Conservation (phyloP, 2,329 filamentous ascomycete species). For the Cytospora schulzeri region DNA sequence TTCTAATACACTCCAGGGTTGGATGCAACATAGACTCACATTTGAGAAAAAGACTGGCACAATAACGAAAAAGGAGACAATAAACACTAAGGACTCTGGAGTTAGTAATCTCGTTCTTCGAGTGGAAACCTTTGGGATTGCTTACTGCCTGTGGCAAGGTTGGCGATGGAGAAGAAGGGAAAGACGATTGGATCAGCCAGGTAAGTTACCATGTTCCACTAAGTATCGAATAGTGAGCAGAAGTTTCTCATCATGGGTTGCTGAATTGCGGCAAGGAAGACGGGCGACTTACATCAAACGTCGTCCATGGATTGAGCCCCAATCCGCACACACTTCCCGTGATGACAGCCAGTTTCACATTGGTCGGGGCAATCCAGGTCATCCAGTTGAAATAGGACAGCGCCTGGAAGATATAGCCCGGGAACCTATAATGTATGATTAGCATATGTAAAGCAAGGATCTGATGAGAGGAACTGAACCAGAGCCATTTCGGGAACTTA, state of each 20-base stretch:
- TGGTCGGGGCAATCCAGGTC: slow-evolving; percentile 53
- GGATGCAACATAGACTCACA: too few species aligned
- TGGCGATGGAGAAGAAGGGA: slow-evolving; percentile 62
- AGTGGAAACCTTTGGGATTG: too few species aligned
- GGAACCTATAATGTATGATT: slow-evolving; percentile 43
- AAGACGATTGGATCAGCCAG: slow-evolving; percentile 40
- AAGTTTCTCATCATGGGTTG: slow-evolving; percentile 16
- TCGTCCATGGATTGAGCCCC: slow-evolving; percentile 41
- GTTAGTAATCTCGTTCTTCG: not conserved
- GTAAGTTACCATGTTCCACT: slow-evolving; percentile 24
- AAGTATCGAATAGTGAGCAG: not conserved
- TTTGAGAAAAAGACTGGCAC: slow-evolving; percentile 35
- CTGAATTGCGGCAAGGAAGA: slow-evolving; percentile 18
- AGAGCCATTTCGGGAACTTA: not conserved
- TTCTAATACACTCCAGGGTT: too few species aligned
- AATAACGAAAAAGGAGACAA: slow-evolving; percentile 57
- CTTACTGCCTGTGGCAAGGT: slow-evolving; percentile 57
- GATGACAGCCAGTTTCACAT: slow-evolving; percentile 37
- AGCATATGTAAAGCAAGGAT: not conserved
- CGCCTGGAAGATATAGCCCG: slow-evolving; percentile 50
- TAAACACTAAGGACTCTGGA: slow-evolving; percentile 38
- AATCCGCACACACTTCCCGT: slow-evolving; percentile 40
- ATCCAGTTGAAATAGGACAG: slow-evolving; percentile 54
- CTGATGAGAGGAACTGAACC: too few species aligned
- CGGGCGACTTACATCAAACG: slow-evolving; percentile 45